Base-by-base conservation (phyloP, 2,329 filamentous ascomycete genomes). In the Triangularia verruculosa region DNA sequence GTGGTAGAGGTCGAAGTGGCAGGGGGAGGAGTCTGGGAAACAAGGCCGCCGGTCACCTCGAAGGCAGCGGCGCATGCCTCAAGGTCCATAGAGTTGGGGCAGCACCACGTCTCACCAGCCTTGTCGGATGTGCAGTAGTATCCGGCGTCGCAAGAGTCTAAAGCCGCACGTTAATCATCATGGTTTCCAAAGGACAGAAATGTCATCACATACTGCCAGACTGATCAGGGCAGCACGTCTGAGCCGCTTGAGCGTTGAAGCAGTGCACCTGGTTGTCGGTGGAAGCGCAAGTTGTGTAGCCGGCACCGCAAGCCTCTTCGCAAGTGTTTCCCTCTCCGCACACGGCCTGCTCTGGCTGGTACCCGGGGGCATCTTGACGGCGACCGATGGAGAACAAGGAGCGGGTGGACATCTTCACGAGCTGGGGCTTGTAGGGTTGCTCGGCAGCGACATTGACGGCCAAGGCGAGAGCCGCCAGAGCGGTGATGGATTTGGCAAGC, bases 61-160 rank as follows among this genome's bases (percentile, higher is more conserved):
- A 82, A 82, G 28, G 76, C 78, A 59, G 77, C 74, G 62, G 86
- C 86, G 74, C 86, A 89, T 54, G 82, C 75, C 25, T 74, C 75
- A 57, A 87, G 78, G 66, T 80, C 78, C 78, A 83, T 78, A 65
- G 76, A 78, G 52, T 86, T 75, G 51, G 85, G 84, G 75, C 86
- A 89, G 79, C 86, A 89, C 78, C 83, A 83, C 32, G 86, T 87
- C 62, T 79, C 76, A 61, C 76, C 74, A 53, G 74, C 70, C 59
- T 75, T 73, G 72, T 87, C 81, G 68, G 81, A 78, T n/a, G 84
- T 81, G 78, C 87, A 89, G 79, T 84, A 89, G 78, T 83, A 89
- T 57, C 84, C 85, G 15, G 76, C 73, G 30, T 85, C 81, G 73
- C 86, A 89, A 30, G 86, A 84, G 74, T 86, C 85, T 87, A 59